Evolutionary conservation across 2,329 filamentous ascomycete genomes (phyloP), one percentile per base, ranked within the genome.

Genomic region (Sclerotinia trifoliorum): DNA sequence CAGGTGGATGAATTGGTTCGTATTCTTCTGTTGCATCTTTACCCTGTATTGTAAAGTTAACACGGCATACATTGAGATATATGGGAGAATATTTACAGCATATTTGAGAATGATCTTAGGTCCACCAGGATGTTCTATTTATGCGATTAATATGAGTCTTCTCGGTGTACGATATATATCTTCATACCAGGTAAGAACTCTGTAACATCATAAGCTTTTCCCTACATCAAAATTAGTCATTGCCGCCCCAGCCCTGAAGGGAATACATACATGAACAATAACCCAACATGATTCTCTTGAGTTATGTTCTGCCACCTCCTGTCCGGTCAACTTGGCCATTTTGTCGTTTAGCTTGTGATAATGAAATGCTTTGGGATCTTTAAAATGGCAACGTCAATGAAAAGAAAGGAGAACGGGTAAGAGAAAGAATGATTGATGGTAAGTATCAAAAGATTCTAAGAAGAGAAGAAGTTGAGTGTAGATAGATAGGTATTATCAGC

Each of bases 71-170:
- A 65, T n/a, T 49, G 13, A n/a, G 19, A 7, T 49, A 24, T 49
- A 13, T 15, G 21, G 6, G 26, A 3, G 15, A n/a, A 17, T 42
- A 49, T 83, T 71, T 77, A 86, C 85, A 42, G 94, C 94, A 81
- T 97, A 97, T 82, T 97, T 97, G 72, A 99, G 86, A 76, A 99
- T 98, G 78, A 98, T 96, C 78, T 94, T 95, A 73, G 88, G 85
- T 49, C 92, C 94, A 70, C 94, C 94, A 32, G 94, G 94, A 77
- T 97, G 93, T 79, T 96, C 92, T 88, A 26, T 57, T 24, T 17
- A 58, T 35, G 24, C 4, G 29, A 46, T 68, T 29, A 68, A 32
- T 52, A 26, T 2, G 24, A 35, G 29, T 42, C 42, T 32, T 17
- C 54, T 26, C 13, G 48, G 44, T 15, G 44, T 55, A 29, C 11